phyloP scores from a whole-genome alignment of 2,329 filamentous ascomycete species.

The Apiospora rasikravindrae region DNA sequence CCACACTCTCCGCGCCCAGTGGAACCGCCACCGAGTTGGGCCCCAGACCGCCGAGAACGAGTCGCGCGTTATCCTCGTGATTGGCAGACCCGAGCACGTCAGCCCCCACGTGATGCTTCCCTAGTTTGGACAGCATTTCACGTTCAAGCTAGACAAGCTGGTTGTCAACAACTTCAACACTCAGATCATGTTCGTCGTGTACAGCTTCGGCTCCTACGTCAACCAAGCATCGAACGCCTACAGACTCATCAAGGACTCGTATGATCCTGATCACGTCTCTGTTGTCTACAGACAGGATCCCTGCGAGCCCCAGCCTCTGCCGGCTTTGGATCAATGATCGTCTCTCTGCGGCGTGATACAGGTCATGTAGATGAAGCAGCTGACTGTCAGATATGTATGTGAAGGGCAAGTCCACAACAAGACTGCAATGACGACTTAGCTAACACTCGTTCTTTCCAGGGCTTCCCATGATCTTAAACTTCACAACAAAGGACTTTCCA shows the following conservation, averaged over 20 bases:
- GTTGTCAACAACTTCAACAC: background rate
- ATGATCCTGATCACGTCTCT: background rate
- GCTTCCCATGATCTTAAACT: no score
- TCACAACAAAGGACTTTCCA: no score
- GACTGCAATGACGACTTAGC: no score
- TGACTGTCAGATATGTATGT: background rate
- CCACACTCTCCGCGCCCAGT: background rate
- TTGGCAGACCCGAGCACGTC: background rate
- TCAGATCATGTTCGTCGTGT: background rate
- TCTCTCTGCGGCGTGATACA: background rate
- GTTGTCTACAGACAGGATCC: background rate
- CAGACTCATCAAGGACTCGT: background rate
- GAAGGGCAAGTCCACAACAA: no score
- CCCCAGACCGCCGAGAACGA: background rate
- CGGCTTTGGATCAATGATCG: background rate
- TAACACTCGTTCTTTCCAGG: no score
- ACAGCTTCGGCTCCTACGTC: background rate
- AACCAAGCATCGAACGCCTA: background rate
- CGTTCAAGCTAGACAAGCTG: background rate
- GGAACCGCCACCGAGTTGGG: background rate
- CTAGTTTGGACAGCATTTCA: background rate
- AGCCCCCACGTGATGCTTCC: background rate
- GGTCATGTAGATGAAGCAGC: fast-evolving
- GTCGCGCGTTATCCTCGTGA: background rate
- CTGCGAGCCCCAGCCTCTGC: background rate